Base-by-base conservation (phyloP, 805 yeast species). In the Priceomyces fermenticarens region DNA sequence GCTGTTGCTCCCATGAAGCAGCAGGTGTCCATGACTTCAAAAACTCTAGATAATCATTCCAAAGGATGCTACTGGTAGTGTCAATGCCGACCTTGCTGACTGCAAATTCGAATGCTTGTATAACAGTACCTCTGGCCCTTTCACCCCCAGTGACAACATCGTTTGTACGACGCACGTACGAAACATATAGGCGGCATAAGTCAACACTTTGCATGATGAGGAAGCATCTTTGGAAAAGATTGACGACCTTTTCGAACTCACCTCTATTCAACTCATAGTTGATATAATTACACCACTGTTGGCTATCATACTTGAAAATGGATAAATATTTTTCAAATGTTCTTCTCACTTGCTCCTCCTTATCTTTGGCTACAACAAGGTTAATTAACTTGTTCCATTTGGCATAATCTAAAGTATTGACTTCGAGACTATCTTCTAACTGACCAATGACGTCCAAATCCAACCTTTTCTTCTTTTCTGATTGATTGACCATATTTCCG, bases 41-140 rank as follows among this genome's bases (percentile, higher is more conserved):
- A 53, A 88, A 89, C 8, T 75, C 81, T n/a, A 93, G 57, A 57
- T 88, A 93, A 51, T 86, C 93, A 36, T 73, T 70, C 96, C 97
- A 91, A 32, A 93, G 63, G 2, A 70, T 69, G 26, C 85, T 83
- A 13, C 90, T 77, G 28, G 76, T 70, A 4, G 84, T 76, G 58
- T 93, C 98, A 26, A 79, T 63, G 0, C 97, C 97, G 38, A 90
- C 87, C 44, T 81, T 77, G 23, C 75, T 80, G 13, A 86, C 67
- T 1, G 95, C 96, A 57, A 85, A 78, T 45, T 89, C 95, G 58
- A 82, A 91, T 0, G 97, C 95, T 55, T 81, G 84, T 12, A 83
- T 70, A 10, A 90, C 85, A 1, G 78, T 75, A 9, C 81, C 75
- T 47, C 93, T 69, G 0, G 93, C 90, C 47, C 76, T 81, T 56